Evolutionary conservation across 2,329 filamentous ascomycete species (phyloP).

Genomic region (Cylindrodendrum hubeiense): DNA sequence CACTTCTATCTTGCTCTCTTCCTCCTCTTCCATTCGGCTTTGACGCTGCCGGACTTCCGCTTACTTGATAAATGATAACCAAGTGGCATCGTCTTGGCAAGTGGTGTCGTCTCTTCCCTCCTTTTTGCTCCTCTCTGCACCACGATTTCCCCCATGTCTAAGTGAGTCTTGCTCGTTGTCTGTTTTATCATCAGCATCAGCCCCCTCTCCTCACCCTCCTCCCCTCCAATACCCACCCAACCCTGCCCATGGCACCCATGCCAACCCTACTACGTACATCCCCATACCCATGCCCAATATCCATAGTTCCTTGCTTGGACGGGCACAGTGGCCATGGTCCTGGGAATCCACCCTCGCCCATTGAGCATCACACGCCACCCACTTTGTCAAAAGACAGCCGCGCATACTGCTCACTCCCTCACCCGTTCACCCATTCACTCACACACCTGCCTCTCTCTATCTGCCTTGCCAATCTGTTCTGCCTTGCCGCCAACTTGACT

Average conservation of each 20-base stretch:
- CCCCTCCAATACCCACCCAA: background rate
- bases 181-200: background rate
- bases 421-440: background rate
- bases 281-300: conserved; percentile 19
- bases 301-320: conserved; percentile 5
- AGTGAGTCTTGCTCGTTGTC: background rate
- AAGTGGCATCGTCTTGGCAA: background rate
- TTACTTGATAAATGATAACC: background rate
- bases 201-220: background rate
- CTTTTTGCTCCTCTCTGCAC: background rate
- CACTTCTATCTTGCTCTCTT: background rate
- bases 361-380: conserved; percentile 8
- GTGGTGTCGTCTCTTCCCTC: background rate
- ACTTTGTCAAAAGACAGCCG: conserved; percentile 12
- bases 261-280: conserved; percentile 11
- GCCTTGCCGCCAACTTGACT: conserved; percentile 3
- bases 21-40: background rate
- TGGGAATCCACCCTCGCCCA: background rate
- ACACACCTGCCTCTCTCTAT: background rate
- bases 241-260: conserved; percentile 6
- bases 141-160: background rate
- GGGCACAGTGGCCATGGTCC: conserved; percentile 1
- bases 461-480: background rate
- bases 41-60: background rate
- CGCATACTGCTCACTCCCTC: conserved; percentile 17